A percentile compares a stretch with the other conserved stretches of the same genome.
These are phyloP conservation scores for Phylloporus sp. DNA, from an alignment of 1,284 basidiomycete species.

Conservation along the genomic window DNA sequence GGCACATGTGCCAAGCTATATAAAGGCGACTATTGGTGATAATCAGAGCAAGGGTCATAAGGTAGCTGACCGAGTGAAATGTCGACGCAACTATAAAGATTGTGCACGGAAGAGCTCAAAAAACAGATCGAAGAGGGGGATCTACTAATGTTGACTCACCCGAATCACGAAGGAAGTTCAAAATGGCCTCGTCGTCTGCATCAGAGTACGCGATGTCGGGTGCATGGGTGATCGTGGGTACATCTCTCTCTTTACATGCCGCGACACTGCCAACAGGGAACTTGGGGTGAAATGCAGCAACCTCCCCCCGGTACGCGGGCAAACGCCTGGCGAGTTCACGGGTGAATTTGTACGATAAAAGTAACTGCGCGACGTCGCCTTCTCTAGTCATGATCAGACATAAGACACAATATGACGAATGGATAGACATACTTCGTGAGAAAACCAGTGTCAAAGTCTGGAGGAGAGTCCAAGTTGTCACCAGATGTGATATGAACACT, in stretches of 20 bases:
- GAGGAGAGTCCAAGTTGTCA: constrained; percentile 28
- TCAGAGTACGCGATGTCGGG: constrained; percentile 61
- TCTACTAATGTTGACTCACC: constrained; percentile 29
- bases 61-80: constrained; percentile 62
- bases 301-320: constrained; percentile 63
- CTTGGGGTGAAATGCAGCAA: constrained; percentile 51
- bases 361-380: constrained; percentile 21
- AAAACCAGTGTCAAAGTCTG: constrained; percentile 31
- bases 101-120: background rate
- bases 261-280: constrained; percentile 59
- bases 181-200: constrained; percentile 64
- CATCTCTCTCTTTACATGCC: constrained; percentile 37
- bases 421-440: constrained; percentile 15
- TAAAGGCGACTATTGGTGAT: background rate
- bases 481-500: constrained; percentile 40
- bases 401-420: too few species aligned
- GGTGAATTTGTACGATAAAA: constrained; percentile 26
- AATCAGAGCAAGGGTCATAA: background rate
- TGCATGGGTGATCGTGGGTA: constrained; percentile 54
- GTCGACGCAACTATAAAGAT: constrained; percentile 48
- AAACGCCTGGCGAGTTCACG: constrained; percentile 52
- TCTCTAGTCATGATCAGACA: constrained; percentile 15
- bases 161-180: constrained; percentile 48
- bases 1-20: constrained; percentile 41
- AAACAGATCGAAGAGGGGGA: too few species aligned